Evolutionary conservation across 2,329 filamentous ascomycete genomes (phyloP).

Genomic region (Rachicladosporium sp.): DNA sequence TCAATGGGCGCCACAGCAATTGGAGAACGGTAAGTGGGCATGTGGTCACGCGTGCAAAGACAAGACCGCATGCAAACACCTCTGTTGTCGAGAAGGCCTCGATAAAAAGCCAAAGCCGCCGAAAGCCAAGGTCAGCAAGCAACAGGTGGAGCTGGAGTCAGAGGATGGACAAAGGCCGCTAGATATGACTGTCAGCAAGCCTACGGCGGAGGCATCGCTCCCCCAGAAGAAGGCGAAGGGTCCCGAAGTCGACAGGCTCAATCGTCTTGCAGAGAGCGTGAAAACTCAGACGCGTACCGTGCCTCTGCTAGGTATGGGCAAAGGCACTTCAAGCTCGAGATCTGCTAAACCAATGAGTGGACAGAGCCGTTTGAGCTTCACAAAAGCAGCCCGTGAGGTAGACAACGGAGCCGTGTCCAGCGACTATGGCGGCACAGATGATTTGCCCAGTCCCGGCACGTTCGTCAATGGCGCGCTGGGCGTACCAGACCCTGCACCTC

Average conservation of each 20-base stretch:
- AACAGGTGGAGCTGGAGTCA: conserved; percentile 6
- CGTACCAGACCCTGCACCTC: no score
- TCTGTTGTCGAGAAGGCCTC: conserved; percentile 59
- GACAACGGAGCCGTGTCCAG: conserved; percentile 5
- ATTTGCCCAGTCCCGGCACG: conserved; percentile 2
- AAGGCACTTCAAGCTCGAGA: not conserved
- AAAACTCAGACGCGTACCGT: conserved; percentile 11
- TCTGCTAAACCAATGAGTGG: not conserved
- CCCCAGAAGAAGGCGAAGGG: not conserved
- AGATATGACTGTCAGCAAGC: conserved; percentile 12
- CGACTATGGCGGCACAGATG: conserved; percentile 13
- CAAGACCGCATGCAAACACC: conserved; percentile 52
- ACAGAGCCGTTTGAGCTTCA: conserved; percentile 5
- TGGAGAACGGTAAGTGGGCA: conserved; percentile 59
- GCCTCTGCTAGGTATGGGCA: conserved; percentile 5
- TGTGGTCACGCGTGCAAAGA: conserved; percentile 62
- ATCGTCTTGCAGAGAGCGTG: conserved; percentile 14
- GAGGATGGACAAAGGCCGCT: conserved; percentile 21
- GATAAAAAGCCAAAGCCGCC: conserved; percentile 47
- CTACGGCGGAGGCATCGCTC: not conserved
- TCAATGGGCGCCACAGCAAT: conserved; percentile 16
- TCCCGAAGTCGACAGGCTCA: conserved; percentile 10
- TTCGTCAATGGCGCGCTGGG: no score
- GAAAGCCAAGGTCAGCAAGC: conserved; percentile 27
- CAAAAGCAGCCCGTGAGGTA: conserved; percentile 1